These are phyloP conservation scores for Secale cereale DNA, from an alignment of 176 grass and related monocot species.

Conservation along the genomic window DNA sequence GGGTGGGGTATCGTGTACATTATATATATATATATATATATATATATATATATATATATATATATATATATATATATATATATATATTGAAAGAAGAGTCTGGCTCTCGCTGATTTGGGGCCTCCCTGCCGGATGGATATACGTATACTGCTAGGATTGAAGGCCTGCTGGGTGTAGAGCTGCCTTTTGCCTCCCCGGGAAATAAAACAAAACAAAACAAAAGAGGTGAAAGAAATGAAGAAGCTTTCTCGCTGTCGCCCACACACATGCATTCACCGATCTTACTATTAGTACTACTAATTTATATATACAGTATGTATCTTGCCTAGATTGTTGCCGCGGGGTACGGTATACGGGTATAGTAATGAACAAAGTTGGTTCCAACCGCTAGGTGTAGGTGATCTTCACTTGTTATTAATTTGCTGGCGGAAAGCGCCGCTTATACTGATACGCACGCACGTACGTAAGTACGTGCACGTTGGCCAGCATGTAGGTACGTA, in stretches of 20 bases:
- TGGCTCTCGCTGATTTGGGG: not conserved
- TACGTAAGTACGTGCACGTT: not conserved
- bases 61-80: not conserved
- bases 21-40: not conserved
- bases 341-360: too few species aligned
- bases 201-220: not conserved
- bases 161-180: slow-evolving; percentile 12
- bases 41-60: not conserved
- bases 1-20: not conserved
- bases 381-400: not conserved
- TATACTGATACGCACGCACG: not conserved
- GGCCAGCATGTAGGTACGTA: too few species aligned
- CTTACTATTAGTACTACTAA: not conserved
- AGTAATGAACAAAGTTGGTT: slow-evolving; percentile 2
- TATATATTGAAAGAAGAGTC: not conserved
- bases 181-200: not conserved
- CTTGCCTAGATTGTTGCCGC: too few species aligned
- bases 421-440: not conserved
- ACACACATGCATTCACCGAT: not conserved
- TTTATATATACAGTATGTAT: too few species aligned
- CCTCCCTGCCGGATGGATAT: not conserved
- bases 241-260: slow-evolving; percentile 21
- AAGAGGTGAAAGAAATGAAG: not conserved
- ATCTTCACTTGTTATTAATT: not conserved
- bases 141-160: not conserved